Base-by-base conservation (phyloP, 2,329 filamentous ascomycete species). In the Beauveria medogensis region DNA sequence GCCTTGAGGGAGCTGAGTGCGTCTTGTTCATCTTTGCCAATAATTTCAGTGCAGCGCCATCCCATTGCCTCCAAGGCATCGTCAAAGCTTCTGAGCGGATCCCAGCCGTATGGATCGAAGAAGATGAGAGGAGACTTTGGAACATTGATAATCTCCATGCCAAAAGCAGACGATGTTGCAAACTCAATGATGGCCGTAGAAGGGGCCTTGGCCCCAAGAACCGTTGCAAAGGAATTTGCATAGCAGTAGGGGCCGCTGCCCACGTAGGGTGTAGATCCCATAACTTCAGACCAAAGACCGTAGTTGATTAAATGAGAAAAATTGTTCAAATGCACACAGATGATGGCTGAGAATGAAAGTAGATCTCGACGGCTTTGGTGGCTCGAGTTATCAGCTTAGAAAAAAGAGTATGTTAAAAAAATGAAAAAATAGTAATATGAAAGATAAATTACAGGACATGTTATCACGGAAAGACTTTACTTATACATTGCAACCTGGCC, bases 161-260 rank as follows among this genome's bases (percentile, higher is more conserved):
- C 64, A 52, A 66, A 66, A 16, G 64, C 44, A 37, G 64, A 63
- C 1, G 59, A 64, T 24, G 63, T 66, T 16, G 64, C 64, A 55
- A 66, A 66, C 26, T 66, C 64, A 41, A 66, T 55, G 48, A 66
- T 59, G 2, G 62, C 59, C 3, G 64, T 58, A 12, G 63, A 64
- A 8, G 63, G 63, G 5, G 63, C 57, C 14, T 62, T 52, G 10
- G 46, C 10, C 7, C 63, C 63, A n/a, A 65, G 58, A 41, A 65
- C 59, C 59, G 63, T 66, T 22, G 65, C 63, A 14, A 66, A 56
- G 5, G 62, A 63, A 54, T 66, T 66, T 40, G 65, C 54, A 46
- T 64, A 66, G 61, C 64, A 66, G 58, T 66, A 66, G 3, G 64
- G 65, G 22, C 65, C 65, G 7, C 56, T 63, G 56, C 65, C 64